Evolutionary conservation across 2,329 filamentous ascomycete species (phyloP), one percentile per base, ranked within the genome.

Genomic region (Trichoderma endophyticum): DNA sequence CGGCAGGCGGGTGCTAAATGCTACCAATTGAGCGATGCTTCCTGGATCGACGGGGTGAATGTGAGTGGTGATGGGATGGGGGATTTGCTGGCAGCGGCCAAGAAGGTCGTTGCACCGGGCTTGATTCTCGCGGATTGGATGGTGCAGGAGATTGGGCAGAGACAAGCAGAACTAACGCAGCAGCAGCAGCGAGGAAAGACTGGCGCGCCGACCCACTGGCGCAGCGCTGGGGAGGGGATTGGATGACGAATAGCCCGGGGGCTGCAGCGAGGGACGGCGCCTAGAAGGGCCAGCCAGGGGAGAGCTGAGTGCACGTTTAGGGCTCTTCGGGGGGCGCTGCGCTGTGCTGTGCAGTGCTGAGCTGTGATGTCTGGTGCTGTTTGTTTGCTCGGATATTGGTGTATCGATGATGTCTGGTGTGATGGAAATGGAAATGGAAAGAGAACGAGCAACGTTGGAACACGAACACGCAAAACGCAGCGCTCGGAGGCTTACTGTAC

Each of bases 1-100:
- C 69, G 72, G 54, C 59, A 54, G 39, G 56, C 68, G 36, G 51
- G 21, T 64, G 72, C 43, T 73, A 73, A 72, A 69, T 69, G 72
- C 70, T 73, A 73, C 64, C 70, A 68, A 73, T 73, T 69, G 72
- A 72, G 72, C 72, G 60, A 73, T 73, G 70, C 63, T 71, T 39
- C 43, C 32, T 60, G 62, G 36, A 9, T 71, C 62, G 69, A 66
- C n/a, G 51, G 70, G 70, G n/a, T 5, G 48, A 54, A 3, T 51
- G 43, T 39, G 36, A 39, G 21, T 54, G 48, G 21, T 43, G 71
- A 60, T 34, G 71, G 34, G 63, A 54, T 56, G 43, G 51, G 28
- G 26, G 63, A 36, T 28, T 43, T 67, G 48, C 34, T 43, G 54
- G 64, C 51, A 39, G 60, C 34, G 61, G 61, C 61, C 61, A 64